A percentile compares a stretch with the other conserved stretches of the same genome.
Evolutionary conservation across 1,284 basidiomycete genomes (phyloP).

Genomic region (Pisolithus thermaeus): DNA sequence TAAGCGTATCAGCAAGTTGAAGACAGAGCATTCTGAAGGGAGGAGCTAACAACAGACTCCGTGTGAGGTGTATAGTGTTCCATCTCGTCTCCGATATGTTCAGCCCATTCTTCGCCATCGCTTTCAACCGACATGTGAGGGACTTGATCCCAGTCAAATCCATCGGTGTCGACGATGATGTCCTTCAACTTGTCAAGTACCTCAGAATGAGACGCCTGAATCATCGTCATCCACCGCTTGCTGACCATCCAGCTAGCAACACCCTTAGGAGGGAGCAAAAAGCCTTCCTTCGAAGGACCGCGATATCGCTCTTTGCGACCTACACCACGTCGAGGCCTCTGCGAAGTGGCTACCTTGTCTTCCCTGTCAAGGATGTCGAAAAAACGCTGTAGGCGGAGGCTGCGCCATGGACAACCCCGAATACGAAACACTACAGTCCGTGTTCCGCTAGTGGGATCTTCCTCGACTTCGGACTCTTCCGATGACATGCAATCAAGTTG

Average conservation of each 20-base stretch:
- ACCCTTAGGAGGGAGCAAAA: constrained; percentile 55
- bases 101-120: constrained; percentile 32
- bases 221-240: constrained; percentile 47
- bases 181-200: constrained; percentile 37
- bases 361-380: constrained; percentile 55
- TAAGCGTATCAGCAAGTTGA: constrained; percentile 7
- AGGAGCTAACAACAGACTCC: not conserved
- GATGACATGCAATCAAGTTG: constrained; percentile 73
- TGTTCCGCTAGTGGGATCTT: constrained; percentile 23
- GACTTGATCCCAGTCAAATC: constrained; percentile 44
- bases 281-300: constrained; percentile 55
- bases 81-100: constrained; percentile 1
- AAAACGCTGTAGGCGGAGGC: constrained; percentile 50
- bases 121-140: constrained; percentile 52
- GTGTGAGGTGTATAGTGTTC: constrained; percentile 12
- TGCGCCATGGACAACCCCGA: constrained; percentile 59
- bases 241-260: constrained; percentile 72
- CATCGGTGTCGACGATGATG: constrained; percentile 39
- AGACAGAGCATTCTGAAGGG: constrained; percentile 19
- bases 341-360: constrained; percentile 38
- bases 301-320: constrained; percentile 47
- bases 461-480: constrained; percentile 61
- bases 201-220: constrained; percentile 40
- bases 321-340: constrained; percentile 49
- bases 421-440: constrained; percentile 38